phyloP scores from a whole-genome alignment of 2,329 filamentous ascomycete species.

The Diaporthe aspalathi region DNA sequence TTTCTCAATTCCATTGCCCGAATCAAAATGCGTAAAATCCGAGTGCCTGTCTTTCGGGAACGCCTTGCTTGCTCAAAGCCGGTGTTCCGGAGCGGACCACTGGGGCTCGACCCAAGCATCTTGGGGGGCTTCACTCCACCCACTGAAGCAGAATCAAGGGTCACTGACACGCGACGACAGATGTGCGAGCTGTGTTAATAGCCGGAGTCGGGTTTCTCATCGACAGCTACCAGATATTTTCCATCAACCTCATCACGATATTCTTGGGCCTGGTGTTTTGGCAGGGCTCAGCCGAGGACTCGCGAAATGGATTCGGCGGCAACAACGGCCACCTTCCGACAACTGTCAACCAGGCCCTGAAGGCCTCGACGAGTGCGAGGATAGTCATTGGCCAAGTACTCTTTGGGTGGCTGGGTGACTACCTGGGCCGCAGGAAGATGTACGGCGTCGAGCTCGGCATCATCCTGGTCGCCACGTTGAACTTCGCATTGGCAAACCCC shows the following conservation, averaged over 20 bases:
- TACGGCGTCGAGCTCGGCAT: conserved; percentile 82
- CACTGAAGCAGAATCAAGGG: background rate
- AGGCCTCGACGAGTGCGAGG: conserved; percentile 83
- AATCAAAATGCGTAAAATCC: background rate
- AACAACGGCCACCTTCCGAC: conserved; percentile 70
- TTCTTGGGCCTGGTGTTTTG: conserved; percentile 84
- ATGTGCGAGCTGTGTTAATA: conserved; percentile 79
- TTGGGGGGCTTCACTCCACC: background rate
- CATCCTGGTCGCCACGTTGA: conserved; percentile 77
- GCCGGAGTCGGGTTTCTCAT: conserved; percentile 88
- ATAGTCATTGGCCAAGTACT: conserved; percentile 82
- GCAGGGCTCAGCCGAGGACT: conserved; percentile 56
- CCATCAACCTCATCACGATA: conserved; percentile 78
- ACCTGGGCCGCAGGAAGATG: conserved; percentile 82
- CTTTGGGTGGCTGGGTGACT: conserved; percentile 83
- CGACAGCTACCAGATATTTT: conserved; percentile 85
- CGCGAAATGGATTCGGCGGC: conserved; percentile 59
- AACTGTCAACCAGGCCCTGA: conserved; percentile 77
- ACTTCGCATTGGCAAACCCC: conserved; percentile 71
- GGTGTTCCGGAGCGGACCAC: background rate
- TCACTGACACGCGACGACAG: conserved; percentile 35
- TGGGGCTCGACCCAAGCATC: background rate
- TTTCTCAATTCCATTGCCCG: background rate
- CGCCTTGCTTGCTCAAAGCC: conserved; percentile 40
- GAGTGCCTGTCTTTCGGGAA: conserved; percentile 33